A percentile compares a stretch with the other conserved stretches of the same genome.
phyloP scores from a whole-genome alignment of 2,329 filamentous ascomycete genomes.

The Xylariaceae sp. region DNA sequence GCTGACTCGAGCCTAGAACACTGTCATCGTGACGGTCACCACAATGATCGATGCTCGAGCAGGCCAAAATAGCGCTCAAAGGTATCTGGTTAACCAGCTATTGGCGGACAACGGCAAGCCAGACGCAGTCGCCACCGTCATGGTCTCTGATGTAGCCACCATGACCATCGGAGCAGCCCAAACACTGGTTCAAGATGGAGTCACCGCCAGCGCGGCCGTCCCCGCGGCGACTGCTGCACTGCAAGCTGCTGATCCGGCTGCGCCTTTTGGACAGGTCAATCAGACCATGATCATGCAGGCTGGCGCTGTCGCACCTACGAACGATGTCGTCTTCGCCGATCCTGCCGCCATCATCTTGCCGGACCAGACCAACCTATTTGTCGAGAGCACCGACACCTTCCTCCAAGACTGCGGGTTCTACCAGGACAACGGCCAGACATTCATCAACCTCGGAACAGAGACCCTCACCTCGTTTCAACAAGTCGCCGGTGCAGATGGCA shows the following conservation, averaged over 20 bases:
- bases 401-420: constrained; percentile 29
- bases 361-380: constrained; percentile 28
- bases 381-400: constrained; percentile 30
- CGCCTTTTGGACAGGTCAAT: constrained; percentile 30
- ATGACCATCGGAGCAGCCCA: constrained; percentile 30
- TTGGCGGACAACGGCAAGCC: constrained; percentile 33
- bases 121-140: constrained; percentile 30
- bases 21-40: constrained; percentile 34
- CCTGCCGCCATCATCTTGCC: constrained; percentile 35
- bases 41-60: constrained; percentile 31
- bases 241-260: constrained; percentile 24
- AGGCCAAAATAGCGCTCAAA: constrained; percentile 11
- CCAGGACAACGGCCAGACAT: constrained; percentile 20
- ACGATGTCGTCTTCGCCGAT: constrained; percentile 30
- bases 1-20: constrained; percentile 24
- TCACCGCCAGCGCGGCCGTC: background rate
- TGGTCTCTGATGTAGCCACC: constrained; percentile 32
- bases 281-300: constrained; percentile 31
- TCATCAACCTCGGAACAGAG: constrained; percentile 24
- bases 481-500: constrained; percentile 13
- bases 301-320: constrained; percentile 20
- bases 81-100: constrained; percentile 37
- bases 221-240: constrained; percentile 7
- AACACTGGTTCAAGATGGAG: constrained; percentile 4
- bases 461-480: constrained; percentile 27